A percentile compares a stretch with the other conserved stretches of the same genome.
Evolutionary conservation across 139 green algal genomes (phyloP).

Genomic region (Closterium sp.): DNA sequence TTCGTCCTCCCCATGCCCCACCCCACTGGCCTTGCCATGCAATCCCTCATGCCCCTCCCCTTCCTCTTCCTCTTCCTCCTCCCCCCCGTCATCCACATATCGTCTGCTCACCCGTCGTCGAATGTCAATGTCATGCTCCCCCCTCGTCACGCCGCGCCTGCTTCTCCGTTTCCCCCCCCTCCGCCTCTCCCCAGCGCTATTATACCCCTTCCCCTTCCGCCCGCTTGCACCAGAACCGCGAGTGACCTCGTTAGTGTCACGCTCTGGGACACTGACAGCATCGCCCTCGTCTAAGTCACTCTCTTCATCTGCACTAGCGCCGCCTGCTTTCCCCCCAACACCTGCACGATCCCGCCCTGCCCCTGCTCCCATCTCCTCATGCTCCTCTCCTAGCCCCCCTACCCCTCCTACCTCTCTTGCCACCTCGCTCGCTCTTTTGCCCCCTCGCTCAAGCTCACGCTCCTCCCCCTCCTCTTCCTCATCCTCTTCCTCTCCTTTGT

Average conservation of each 20-base stretch:
- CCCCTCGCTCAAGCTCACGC: background rate
- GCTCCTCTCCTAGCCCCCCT: background rate
- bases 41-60: background rate
- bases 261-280: background rate
- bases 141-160: background rate
- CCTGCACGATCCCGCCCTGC: too few relatives aligned
- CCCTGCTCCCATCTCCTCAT: background rate
- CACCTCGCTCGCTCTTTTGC: background rate
- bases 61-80: background rate
- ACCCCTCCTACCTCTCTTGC: background rate
- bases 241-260: background rate
- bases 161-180: background rate
- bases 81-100: background rate
- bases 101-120: background rate
- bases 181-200: background rate
- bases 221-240: background rate
- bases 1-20: background rate
- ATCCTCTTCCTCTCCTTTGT: background rate
- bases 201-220: background rate
- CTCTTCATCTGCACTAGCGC: too few relatives aligned
- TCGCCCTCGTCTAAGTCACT: background rate
- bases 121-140: background rate
- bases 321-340: too few relatives aligned
- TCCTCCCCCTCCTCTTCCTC: background rate
- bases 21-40: background rate